A percentile compares a stretch with the other conserved stretches of the same genome.
phyloP scores from a whole-genome alignment of 441 rosid genomes.

The Jatropha podagrica region DNA sequence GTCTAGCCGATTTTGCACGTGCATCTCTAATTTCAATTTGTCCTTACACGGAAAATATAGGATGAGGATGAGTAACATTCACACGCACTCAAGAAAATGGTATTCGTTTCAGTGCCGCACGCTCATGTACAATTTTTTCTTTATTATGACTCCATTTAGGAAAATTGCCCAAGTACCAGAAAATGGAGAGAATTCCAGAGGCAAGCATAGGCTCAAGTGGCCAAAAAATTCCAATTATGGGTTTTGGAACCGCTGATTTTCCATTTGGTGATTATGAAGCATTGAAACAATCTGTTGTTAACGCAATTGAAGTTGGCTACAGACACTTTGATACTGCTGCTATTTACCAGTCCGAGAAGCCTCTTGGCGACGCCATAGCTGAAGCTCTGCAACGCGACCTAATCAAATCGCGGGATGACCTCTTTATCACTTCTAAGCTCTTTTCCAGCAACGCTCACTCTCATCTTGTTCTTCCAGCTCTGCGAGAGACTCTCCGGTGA shows the following conservation, averaged over 20 bases:
- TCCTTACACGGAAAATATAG: too few relatives aligned
- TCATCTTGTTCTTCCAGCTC: slow-evolving; percentile 10
- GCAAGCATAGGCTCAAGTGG: not conserved
- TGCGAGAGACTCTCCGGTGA: slow-evolving; percentile 5
- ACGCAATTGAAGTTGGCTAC: slow-evolving; percentile 26
- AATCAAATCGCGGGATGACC: slow-evolving; percentile 27
- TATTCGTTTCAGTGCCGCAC: too few relatives aligned
- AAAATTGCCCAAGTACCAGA: too few relatives aligned
- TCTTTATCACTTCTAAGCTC: slow-evolving; percentile 39
- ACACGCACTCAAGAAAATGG: too few relatives aligned
- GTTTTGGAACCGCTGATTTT: slow-evolving; percentile 14
- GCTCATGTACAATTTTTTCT: too few relatives aligned
- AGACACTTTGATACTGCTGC: slow-evolving; percentile 34
- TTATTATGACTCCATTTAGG: too few relatives aligned
- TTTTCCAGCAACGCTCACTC: slow-evolving; percentile 6
- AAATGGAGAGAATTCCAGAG: not conserved
- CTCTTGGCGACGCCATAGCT: slow-evolving; percentile 33
- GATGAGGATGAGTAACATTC: too few relatives aligned
- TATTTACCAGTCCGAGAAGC: slow-evolving; percentile 24
- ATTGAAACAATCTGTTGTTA: not conserved
- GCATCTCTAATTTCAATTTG: too few relatives aligned
- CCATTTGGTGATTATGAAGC: not conserved
- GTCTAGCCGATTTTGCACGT: too few relatives aligned
- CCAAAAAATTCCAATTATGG: not conserved
- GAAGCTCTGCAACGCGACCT: slow-evolving; percentile 26